These are phyloP conservation scores for Diaporthe sp. DNA, from an alignment of 2,329 filamentous ascomycete genomes.

Conservation along the genomic window DNA sequence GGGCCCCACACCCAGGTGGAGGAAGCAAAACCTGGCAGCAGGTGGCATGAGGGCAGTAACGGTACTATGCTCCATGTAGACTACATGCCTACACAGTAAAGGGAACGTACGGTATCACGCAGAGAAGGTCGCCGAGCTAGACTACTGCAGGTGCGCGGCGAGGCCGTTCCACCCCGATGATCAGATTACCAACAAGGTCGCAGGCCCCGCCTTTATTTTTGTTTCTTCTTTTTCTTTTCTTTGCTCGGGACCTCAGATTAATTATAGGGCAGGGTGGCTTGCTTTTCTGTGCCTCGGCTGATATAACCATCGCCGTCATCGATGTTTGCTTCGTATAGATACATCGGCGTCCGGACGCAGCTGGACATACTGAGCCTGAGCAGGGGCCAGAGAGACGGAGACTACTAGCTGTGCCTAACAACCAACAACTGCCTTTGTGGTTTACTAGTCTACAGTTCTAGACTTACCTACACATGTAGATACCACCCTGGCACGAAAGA, in stretches of 20 bases:
- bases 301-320: not conserved
- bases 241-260: not conserved
- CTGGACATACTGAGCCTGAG: too few relatives aligned
- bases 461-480: too few relatives aligned
- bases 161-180: not conserved
- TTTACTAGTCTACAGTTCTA: not conserved
- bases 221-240: not conserved
- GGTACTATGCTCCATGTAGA: not conserved
- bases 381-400: too few relatives aligned
- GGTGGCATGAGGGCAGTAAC: not conserved
- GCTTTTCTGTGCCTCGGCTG: not conserved
- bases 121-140: not conserved
- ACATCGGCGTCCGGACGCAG: too few relatives aligned
- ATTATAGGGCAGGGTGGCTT: not conserved
- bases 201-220: not conserved
- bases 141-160: constrained; percentile 18
- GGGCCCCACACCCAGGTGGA: not conserved
- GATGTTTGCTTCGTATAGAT: not conserved
- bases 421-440: not conserved
- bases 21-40: not conserved
- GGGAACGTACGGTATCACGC: not conserved
- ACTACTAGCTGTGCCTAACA: not conserved
- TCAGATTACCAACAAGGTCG: not conserved
- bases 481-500: not conserved
- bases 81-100: not conserved